Evolutionary conservation across 257 asterid species (phyloP).

Genomic region (Fraxinus quadrangulata): DNA sequence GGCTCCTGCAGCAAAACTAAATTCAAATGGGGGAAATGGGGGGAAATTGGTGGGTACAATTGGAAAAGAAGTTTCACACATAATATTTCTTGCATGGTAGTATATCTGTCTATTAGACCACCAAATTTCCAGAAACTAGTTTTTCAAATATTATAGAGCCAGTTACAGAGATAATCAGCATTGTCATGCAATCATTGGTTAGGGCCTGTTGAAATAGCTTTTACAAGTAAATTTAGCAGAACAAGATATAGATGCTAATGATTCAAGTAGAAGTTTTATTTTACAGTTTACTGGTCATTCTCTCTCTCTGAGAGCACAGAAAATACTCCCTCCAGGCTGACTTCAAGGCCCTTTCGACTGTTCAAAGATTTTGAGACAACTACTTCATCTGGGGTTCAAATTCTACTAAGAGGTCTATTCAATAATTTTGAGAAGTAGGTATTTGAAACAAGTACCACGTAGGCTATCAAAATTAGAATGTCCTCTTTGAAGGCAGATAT

Average conservation of each 20-base stretch:
- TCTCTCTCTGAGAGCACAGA: neutral
- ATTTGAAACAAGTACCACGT: no score
- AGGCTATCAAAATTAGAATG: neutral
- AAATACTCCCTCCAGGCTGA: neutral
- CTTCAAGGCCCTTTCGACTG: neutral
- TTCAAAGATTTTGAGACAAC: neutral
- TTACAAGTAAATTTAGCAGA: neutral
- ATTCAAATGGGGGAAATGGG: neutral
- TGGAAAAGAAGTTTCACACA: constrained; percentile 1
- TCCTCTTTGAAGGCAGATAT: neutral
- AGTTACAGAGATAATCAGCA: constrained; percentile 6
- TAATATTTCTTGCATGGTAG: constrained; percentile 1
- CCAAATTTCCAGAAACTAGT: neutral
- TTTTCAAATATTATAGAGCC: neutral
- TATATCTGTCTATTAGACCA: neutral
- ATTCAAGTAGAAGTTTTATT: neutral
- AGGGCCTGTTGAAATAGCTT: constrained; percentile 1
- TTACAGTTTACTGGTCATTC: neutral
- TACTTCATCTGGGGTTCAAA: neutral
- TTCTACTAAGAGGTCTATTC: neutral
- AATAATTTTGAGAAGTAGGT: no score
- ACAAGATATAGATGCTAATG: constrained; percentile 6
- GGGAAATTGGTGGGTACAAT: neutral
- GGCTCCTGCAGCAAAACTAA: constrained; percentile 8
- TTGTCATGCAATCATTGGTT: neutral